Conservation (phyloP, 108 stramenopile genomes). For the Poteriospumella lacustris region DNA sequence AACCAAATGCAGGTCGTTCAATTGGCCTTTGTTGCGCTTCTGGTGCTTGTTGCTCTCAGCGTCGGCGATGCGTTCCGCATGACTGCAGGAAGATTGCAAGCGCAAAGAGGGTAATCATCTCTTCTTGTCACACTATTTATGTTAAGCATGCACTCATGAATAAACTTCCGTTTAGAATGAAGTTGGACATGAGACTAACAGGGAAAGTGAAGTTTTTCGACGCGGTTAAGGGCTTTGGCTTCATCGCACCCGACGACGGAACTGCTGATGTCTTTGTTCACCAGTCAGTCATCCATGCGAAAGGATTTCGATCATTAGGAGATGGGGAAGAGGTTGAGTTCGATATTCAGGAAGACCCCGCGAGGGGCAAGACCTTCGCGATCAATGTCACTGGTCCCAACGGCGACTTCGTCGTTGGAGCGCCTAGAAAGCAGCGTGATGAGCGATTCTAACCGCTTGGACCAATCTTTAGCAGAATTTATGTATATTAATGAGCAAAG, state of each 20-base stretch:
- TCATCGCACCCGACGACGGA: conserved; percentile 57
- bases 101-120: too few relatives aligned
- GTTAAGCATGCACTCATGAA: too few relatives aligned
- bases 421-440: conserved; percentile 42
- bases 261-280: conserved; percentile 58
- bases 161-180: too few relatives aligned
- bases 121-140: too few relatives aligned
- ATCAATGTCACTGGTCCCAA: conserved; percentile 78
- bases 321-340: conserved; percentile 60
- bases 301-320: conserved; percentile 55
- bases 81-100: too few relatives aligned
- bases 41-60: too few relatives aligned
- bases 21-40: too few relatives aligned
- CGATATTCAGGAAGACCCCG: conserved; percentile 39
- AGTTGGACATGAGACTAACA: conserved; percentile 18
- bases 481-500: too few relatives aligned
- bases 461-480: too few relatives aligned
- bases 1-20: too few relatives aligned
- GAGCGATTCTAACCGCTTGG: too few relatives aligned
- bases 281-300: conserved; percentile 53
- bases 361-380: conserved; percentile 59
- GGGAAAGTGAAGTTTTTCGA: conserved; percentile 57
- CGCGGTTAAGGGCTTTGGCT: conserved; percentile 59
- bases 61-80: too few relatives aligned
- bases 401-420: conserved; percentile 71